A percentile compares a stretch with the other conserved stretches of the same genome.
Conservation (phyloP, 805 yeast genomes). For the Aciculoconidium aculeatum region DNA sequence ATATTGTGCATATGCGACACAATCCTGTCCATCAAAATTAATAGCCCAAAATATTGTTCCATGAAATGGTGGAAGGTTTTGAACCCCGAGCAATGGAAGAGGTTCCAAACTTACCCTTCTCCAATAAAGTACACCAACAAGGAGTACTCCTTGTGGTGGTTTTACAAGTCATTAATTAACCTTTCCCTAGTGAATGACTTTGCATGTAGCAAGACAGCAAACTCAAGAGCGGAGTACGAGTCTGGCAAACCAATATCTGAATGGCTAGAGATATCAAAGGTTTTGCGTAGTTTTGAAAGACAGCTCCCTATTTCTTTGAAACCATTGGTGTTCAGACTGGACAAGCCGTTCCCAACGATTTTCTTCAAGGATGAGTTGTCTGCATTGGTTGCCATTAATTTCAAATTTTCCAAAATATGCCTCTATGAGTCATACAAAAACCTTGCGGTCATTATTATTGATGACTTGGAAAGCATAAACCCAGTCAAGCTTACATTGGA, state of each 20-base stretch:
- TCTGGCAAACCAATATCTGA: conserved; percentile 16
- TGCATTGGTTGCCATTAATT: conserved; percentile 27
- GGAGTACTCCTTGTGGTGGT: conserved; percentile 30
- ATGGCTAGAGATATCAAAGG: conserved; percentile 23
- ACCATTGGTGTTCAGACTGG: conserved; percentile 28
- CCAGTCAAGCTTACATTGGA: conserved; percentile 20
- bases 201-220: conserved; percentile 18
- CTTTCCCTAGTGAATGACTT: conserved; percentile 27
- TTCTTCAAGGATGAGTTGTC: conserved; percentile 31
- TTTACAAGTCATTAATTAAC: conserved; percentile 23
- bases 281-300: conserved; percentile 23
- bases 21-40: conserved; percentile 27
- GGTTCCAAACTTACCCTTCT: conserved; percentile 1
- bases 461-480: too few species aligned
- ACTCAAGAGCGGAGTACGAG: conserved; percentile 21
- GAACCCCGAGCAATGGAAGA: conserved; percentile 25
- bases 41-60: conserved; percentile 27
- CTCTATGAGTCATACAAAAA: conserved; percentile 26
- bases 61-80: conserved; percentile 28
- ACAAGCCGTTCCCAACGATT: conserved; percentile 25
- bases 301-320: conserved; percentile 24
- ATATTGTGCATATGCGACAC: conserved; percentile 30
- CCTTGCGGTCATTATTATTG: too few species aligned
- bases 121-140: conserved; percentile 5
- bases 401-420: conserved; percentile 23